Base-by-base conservation (phyloP, 306 rosid species). In the Geum urbanum region DNA sequence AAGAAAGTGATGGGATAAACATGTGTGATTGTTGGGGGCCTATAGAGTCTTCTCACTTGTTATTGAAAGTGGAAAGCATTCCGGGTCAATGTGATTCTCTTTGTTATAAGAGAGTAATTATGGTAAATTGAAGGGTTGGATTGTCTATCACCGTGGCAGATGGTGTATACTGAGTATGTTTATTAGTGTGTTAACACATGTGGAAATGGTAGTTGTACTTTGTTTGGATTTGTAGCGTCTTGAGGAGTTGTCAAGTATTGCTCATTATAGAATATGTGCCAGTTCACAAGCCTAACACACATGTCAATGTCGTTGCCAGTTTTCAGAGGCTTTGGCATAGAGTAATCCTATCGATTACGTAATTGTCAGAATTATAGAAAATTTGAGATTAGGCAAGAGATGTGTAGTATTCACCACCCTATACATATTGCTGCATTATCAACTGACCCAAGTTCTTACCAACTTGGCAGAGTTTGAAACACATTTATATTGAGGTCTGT, bases 31-130 rank as follows among this genome's bases (percentile, higher is more conserved):
- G 32, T 27, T 19, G 41, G 65, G 66, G 46, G 40, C n/a, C n/a
- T n/a, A n/a, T 44, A 24, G 66, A 8, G 32, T 43, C 18, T 16
- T 32, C 6, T n/a, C 39, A 43, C 8, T 39, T 32, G 3, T 32
- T 70, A 9, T 44, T 15, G 48, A 56, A 44, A 24, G 55, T 70
- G 32, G 46, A 44, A 70, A 56, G 66, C 13, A 16, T 56, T 9
- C 1, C 14, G 63, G 57, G 27, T 15, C 5, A 7, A 54, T 20
- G 63, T 53, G 72, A 41, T 40, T 53, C 20, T 53, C 1, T 22
- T 13, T 8, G 3, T 40, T 11, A 40, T 39, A 40, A 67, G 37
- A 20, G 41, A 40, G 15, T 66, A n/a, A 66, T 46, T 3, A 5
- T 24, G 46, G 10, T 58, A 12, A 12, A 58, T 32, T 15, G 32